Conservation (phyloP, 352 stramenopile genomes). For the Globisporangium apiculatum region DNA sequence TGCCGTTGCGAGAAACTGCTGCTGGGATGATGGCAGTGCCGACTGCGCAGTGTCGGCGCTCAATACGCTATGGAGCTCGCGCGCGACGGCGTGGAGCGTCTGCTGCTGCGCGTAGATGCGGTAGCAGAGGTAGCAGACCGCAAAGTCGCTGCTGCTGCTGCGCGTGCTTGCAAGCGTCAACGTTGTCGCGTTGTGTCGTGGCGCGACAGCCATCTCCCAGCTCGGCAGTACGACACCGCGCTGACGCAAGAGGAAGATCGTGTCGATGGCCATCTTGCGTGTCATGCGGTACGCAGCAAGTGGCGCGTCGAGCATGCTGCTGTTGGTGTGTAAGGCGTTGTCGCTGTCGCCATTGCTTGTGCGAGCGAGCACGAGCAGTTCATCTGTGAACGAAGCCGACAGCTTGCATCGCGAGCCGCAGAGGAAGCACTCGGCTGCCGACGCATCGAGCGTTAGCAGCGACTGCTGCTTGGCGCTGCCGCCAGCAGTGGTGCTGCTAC, state of each 20-base stretch:
- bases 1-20: no score
- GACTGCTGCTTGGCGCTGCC: not conserved
- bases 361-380: conserved; percentile 30
- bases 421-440: conserved; percentile 37
- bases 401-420: conserved; percentile 55
- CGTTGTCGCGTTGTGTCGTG: conserved; percentile 24
- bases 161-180: conserved; percentile 11
- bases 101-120: conserved; percentile 68
- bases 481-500: not conserved
- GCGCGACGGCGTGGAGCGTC: conserved; percentile 31
- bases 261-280: conserved; percentile 68
- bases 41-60: no score
- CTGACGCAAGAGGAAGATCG: conserved; percentile 58
- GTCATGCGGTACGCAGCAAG: conserved; percentile 66
- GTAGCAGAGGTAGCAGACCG: conserved; percentile 71
- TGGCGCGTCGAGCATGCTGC: conserved; percentile 23
- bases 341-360: not conserved
- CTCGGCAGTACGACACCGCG: conserved; percentile 36
- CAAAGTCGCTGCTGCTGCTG: conserved; percentile 26
- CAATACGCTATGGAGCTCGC: conserved; percentile 30
- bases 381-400: conserved; percentile 22
- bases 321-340: conserved; percentile 9
- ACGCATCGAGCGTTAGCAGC: conserved; percentile 1
- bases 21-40: no score
- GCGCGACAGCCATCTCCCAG: conserved; percentile 57